Evolutionary conservation across 2,329 filamentous ascomycete species (phyloP).

Genomic region (Pseudomassariella vexata): DNA sequence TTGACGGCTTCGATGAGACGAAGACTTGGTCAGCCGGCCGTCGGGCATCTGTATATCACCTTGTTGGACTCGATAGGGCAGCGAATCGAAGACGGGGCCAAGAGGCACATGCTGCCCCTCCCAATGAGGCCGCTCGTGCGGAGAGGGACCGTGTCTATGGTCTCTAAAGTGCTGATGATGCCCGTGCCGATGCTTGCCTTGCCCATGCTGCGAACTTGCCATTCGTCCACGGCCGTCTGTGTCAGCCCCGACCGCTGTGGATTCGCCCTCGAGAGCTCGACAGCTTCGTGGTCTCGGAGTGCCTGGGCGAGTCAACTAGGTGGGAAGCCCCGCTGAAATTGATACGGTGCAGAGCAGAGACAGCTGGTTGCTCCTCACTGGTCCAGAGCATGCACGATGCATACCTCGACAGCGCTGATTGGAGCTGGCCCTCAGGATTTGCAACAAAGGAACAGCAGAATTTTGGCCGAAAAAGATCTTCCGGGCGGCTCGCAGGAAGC

Average conservation of each 20-base stretch:
- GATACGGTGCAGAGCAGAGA: constrained; percentile 20
- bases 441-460: too few species aligned
- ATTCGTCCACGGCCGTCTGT: constrained; percentile 19
- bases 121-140: constrained; percentile 24
- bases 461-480: too few species aligned
- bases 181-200: constrained; percentile 21
- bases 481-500: too few species aligned
- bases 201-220: constrained; percentile 21
- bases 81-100: constrained; percentile 22
- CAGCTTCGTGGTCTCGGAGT: constrained; percentile 2
- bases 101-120: constrained; percentile 19
- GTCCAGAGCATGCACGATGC: constrained; percentile 16
- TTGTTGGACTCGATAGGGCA: constrained; percentile 27
- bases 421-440: constrained; percentile 13
- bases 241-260: constrained; percentile 20
- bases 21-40: constrained; percentile 16
- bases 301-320: constrained; percentile 16
- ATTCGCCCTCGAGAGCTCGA: constrained; percentile 19
- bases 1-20: constrained; percentile 19
- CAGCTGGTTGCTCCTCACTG: constrained; percentile 29
- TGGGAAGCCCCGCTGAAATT: constrained; percentile 18
- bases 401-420: constrained; percentile 21
- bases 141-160: too few species aligned
- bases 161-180: constrained; percentile 19
- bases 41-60: constrained; percentile 27